Evolutionary conservation across 352 stramenopile genomes (phyloP).

Genomic region (Plasmopara muralis): DNA sequence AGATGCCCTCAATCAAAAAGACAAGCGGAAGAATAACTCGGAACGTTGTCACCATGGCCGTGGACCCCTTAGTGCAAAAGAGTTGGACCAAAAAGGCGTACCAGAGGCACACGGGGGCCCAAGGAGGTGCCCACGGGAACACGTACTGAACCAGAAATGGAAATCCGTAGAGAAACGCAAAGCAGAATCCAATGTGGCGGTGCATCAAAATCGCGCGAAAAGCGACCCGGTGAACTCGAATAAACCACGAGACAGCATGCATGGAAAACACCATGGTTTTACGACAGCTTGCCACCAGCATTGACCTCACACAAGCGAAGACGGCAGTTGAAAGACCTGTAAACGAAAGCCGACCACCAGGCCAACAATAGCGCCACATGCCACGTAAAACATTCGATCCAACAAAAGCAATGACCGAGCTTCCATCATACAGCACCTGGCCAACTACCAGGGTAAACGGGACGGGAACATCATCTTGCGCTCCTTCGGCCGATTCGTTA

Average conservation of each 20-base stretch:
- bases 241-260: constrained; percentile 67
- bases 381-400: constrained; percentile 9
- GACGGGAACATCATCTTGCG: constrained; percentile 10
- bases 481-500: constrained; percentile 9
- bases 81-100: constrained; percentile 87
- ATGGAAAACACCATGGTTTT: constrained; percentile 45
- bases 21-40: constrained; percentile 77
- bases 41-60: constrained; percentile 83
- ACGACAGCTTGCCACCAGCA: constrained; percentile 20
- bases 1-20: constrained; percentile 84
- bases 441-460: constrained; percentile 11
- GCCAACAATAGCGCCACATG: constrained; percentile 18
- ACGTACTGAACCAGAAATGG: constrained; percentile 83
- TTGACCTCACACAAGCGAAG: constrained; percentile 57
- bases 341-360: constrained; percentile 36
- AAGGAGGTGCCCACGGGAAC: constrained; percentile 83
- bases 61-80: constrained; percentile 77
- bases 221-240: constrained; percentile 73
- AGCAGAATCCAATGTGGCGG: constrained; percentile 82
- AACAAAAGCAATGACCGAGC: constrained; percentile 8
- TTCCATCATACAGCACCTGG: constrained; percentile 10
- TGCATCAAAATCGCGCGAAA: constrained; percentile 79
- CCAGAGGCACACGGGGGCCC: constrained; percentile 84
- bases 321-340: constrained; percentile 32
- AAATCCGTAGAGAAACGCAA: constrained; percentile 83